Evolutionary conservation across 345 rosid species (phyloP).

Genomic region (Noccaea caerulescens): DNA sequence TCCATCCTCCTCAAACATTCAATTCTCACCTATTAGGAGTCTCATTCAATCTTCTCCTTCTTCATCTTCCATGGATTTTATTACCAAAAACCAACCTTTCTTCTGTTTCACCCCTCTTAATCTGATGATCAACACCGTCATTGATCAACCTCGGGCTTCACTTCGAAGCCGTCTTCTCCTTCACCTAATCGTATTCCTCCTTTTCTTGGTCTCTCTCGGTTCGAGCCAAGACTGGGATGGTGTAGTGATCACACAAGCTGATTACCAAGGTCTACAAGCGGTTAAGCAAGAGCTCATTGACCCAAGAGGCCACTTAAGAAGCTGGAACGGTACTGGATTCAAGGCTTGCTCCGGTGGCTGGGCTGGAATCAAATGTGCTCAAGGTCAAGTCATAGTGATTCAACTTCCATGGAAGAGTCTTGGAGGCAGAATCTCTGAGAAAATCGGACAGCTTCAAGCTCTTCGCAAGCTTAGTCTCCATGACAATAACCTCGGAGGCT

Average conservation of each 20-base stretch:
- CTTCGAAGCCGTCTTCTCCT: constrained; percentile 41
- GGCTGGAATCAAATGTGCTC: constrained; percentile 91
- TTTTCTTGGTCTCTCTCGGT: constrained; percentile 34
- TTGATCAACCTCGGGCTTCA: constrained; percentile 39
- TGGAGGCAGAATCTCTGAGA: constrained; percentile 78
- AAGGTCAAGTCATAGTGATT: constrained; percentile 81
- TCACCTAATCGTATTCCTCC: constrained; percentile 2
- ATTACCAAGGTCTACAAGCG: constrained; percentile 79
- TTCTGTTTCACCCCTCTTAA: background rate
- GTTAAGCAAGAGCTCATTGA: constrained; percentile 69
- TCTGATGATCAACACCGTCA: constrained; percentile 20
- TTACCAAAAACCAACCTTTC: background rate
- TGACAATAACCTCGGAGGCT: constrained; percentile 72
- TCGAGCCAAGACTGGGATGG: constrained; percentile 71
- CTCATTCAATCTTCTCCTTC: constrained; percentile 20
- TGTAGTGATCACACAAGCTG: constrained; percentile 69
- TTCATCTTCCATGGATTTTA: constrained; percentile 29
- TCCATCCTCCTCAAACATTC: constrained; percentile 35
- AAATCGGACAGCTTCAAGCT: constrained; percentile 81
- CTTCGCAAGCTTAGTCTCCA: constrained; percentile 86
- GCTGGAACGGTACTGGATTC: constrained; percentile 80
- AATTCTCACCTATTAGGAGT: background rate
- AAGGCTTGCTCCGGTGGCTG: constrained; percentile 91
- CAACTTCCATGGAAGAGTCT: constrained; percentile 94
- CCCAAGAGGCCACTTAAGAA: constrained; percentile 63